These are phyloP conservation scores for Phallus indusiatus DNA, from an alignment of 768 basidiomycete genomes.

Conservation along the genomic window DNA sequence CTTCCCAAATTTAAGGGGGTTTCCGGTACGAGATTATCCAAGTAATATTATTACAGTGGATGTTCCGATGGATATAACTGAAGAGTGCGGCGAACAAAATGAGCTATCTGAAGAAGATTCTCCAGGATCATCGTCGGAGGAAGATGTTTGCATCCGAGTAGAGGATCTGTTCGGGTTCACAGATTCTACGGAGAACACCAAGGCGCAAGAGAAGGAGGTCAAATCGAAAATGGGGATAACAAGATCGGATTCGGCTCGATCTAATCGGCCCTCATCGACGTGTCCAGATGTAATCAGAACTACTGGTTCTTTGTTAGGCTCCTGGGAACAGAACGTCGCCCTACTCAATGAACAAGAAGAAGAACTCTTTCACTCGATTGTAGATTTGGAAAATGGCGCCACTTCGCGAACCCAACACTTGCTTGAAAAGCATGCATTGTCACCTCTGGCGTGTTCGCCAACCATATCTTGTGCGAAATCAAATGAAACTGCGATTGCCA, in stretches of 20 bases:
- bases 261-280: background rate
- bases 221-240: background rate
- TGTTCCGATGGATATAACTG: background rate
- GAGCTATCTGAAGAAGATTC: background rate
- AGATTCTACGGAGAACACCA: background rate
- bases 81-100: background rate
- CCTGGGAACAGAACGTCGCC: background rate
- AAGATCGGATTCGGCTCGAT: background rate
- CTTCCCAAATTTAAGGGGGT: background rate
- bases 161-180: background rate
- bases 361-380: background rate
- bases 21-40: no score
- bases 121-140: background rate
- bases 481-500: no score
- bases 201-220: background rate
- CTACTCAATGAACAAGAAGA: constrained; percentile 4
- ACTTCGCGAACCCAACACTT: background rate
- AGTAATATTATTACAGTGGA: background rate
- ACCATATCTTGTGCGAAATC: no score
- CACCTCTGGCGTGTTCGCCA: background rate
- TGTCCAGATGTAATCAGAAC: background rate
- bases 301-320: background rate
- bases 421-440: background rate
- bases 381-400: background rate
- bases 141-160: background rate